Percentiles rank a stretch among this genome's conserved stretches.
Evolutionary conservation across 2,329 filamentous ascomycete genomes (phyloP).

Genomic region (Scedosporium minutisporum): DNA sequence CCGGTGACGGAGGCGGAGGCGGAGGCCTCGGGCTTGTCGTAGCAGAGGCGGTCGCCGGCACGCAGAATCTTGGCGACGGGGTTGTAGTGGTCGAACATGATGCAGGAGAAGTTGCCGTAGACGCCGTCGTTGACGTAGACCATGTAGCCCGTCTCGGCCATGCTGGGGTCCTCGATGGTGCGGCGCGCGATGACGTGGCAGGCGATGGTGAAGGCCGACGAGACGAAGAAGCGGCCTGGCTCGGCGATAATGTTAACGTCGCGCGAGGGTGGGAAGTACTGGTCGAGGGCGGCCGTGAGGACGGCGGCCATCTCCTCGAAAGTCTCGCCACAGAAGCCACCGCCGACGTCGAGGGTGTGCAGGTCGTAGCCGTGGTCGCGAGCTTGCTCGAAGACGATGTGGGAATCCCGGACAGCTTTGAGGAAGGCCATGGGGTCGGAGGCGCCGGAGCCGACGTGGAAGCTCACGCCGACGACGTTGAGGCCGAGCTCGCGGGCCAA

Average conservation of each 20-base stretch:
- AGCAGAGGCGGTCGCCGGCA: conserved; percentile 46
- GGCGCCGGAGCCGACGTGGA: conserved; percentile 94
- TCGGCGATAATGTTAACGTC: conserved; percentile 84
- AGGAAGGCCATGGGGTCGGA: conserved; percentile 87
- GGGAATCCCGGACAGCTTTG: conserved; percentile 84
- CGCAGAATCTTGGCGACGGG: conserved; percentile 75
- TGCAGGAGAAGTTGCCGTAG: conserved; percentile 97
- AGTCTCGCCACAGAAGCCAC: conserved; percentile 81
- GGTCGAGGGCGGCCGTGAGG: conserved; percentile 69
- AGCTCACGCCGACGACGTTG: conserved; percentile 91
- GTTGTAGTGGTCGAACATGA: conserved; percentile 98
- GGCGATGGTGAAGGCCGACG: conserved; percentile 85
- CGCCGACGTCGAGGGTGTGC: conserved; percentile 86
- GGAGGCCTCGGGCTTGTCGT: conserved; percentile 33
- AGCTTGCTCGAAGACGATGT: conserved; percentile 80
- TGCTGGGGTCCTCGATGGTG: conserved; percentile 64
- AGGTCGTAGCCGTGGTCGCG: conserved; percentile 66
- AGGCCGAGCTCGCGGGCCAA: conserved; percentile 74
- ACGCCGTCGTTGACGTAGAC: conserved; percentile 95
- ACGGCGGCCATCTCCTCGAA: conserved; percentile 86
- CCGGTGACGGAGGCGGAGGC: conserved; percentile 19
- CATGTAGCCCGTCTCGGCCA: conserved; percentile 74
- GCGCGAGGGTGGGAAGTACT: conserved; percentile 68
- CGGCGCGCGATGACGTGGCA: conserved; percentile 94
- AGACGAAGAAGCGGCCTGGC: conserved; percentile 93